A percentile compares a stretch with the other conserved stretches of the same genome.
Conservation (phyloP, 2,329 filamentous ascomycete species). For the Graphilbum sp. region DNA sequence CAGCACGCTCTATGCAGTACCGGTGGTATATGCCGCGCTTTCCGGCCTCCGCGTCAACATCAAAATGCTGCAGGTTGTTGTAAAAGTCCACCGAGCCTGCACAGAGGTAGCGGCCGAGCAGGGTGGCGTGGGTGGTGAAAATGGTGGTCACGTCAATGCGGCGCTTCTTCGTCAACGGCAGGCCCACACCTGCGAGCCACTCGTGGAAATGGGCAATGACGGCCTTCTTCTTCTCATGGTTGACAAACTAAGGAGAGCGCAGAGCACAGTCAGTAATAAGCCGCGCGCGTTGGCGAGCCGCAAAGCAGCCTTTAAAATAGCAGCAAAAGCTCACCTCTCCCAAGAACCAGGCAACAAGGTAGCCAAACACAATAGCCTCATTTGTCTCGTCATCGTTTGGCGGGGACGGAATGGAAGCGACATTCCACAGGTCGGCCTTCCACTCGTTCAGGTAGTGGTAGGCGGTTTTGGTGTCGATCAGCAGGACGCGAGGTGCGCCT, state of each 20-base stretch:
- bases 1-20: slow-evolving; percentile 93
- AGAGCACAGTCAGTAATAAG: too few species aligned
- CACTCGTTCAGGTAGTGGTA: slow-evolving; percentile 89
- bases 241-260: slow-evolving; percentile 92
- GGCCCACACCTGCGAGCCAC: slow-evolving; percentile 87
- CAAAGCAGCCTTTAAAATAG: too few species aligned
- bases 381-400: slow-evolving; percentile 89
- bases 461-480: slow-evolving; percentile 89
- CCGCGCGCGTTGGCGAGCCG: not conserved
- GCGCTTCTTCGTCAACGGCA: slow-evolving; percentile 83
- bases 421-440: slow-evolving; percentile 92
- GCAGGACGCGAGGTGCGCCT: slow-evolving; percentile 78
- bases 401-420: slow-evolving; percentile 84
- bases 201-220: slow-evolving; percentile 98
- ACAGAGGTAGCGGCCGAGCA: slow-evolving; percentile 89
- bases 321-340: slow-evolving; percentile 90
- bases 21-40: slow-evolving; percentile 98
- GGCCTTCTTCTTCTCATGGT: slow-evolving; percentile 77
- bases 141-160: slow-evolving; percentile 95
- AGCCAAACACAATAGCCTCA: slow-evolving; percentile 93
- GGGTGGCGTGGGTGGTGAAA: slow-evolving; percentile 93
- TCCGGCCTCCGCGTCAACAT: slow-evolving; percentile 89
- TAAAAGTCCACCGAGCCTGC: slow-evolving; percentile 98
- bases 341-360: slow-evolving; percentile 93
- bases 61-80: slow-evolving; percentile 95